A percentile compares a stretch with the other conserved stretches of the same genome.
phyloP scores from a whole-genome alignment of 2,329 filamentous ascomycete species.

The Colletotrichum sp. region DNA sequence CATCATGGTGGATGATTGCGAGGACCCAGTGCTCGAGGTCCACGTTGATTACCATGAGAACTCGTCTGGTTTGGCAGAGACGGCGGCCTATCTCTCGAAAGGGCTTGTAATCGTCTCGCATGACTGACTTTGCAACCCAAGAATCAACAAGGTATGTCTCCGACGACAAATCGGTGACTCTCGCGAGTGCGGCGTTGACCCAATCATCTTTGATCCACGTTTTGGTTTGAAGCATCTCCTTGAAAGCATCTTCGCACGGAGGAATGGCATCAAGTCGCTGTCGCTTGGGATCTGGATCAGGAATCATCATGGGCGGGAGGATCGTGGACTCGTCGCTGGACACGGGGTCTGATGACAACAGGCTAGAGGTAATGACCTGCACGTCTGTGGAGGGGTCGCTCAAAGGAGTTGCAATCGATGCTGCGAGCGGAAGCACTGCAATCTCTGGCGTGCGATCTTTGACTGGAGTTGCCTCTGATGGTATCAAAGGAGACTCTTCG shows the following conservation, averaged over 20 bases:
- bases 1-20: background rate
- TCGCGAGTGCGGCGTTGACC: background rate
- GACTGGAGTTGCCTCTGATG: background rate
- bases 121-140: background rate
- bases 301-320: background rate
- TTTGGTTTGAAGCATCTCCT: background rate
- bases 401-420: background rate
- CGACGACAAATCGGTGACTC: background rate
- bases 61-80: background rate
- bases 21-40: background rate
- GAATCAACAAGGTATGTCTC: background rate
- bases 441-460: too few species aligned
- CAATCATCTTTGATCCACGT: background rate
- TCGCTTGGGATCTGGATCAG: background rate
- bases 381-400: background rate
- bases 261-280: background rate
- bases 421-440: too few species aligned
- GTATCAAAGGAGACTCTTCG: background rate
- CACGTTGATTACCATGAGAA: background rate
- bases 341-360: background rate
- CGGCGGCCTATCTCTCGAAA: background rate
- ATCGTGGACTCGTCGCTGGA: background rate
- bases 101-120: background rate
- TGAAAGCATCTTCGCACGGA: background rate
- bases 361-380: background rate